These are phyloP conservation scores for Aristolochia contorta DNA, from an alignment of 164 flowering plant species.

Conservation along the genomic window DNA sequence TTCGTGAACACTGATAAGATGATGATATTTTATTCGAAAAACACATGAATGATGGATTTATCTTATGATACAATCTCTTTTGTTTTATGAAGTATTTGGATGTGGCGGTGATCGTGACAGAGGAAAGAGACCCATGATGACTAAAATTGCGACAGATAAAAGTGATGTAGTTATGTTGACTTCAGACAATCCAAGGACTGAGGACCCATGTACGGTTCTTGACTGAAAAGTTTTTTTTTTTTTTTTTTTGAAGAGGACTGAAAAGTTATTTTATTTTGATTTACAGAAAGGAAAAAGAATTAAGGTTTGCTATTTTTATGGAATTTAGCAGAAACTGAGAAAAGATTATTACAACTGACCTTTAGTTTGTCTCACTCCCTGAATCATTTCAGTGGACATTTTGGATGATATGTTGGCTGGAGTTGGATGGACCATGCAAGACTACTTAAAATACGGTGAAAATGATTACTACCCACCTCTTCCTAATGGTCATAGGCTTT, in stretches of 20 bases:
- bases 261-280: too few relatives aligned
- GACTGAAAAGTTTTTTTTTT: too few relatives aligned
- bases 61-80: conserved; percentile 11
- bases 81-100: conserved; percentile 24
- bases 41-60: not conserved
- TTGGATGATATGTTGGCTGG: conserved; percentile 98
- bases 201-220: conserved; percentile 75
- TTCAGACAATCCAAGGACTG: conserved; percentile 86
- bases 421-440: conserved; percentile 95
- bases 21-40: too few relatives aligned
- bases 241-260: too few relatives aligned
- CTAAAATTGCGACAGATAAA: conserved; percentile 92
- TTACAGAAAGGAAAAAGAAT: too few relatives aligned
- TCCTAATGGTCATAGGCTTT: conserved; percentile 83
- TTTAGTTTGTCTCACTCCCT: not conserved
- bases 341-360: not conserved
- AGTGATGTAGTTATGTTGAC: conserved; percentile 89
- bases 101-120: conserved; percentile 27
- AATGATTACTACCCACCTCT: conserved; percentile 97
- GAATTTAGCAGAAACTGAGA: not conserved
- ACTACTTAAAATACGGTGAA: conserved; percentile 80
- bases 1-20: too few relatives aligned
- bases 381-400: conserved; percentile 61
- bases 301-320: too few relatives aligned
- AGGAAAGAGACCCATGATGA: conserved; percentile 76